Evolutionary conservation across 2,329 filamentous ascomycete species (phyloP), one percentile per base, ranked within the genome.

Genomic region (Dactylellina drechsleri): DNA sequence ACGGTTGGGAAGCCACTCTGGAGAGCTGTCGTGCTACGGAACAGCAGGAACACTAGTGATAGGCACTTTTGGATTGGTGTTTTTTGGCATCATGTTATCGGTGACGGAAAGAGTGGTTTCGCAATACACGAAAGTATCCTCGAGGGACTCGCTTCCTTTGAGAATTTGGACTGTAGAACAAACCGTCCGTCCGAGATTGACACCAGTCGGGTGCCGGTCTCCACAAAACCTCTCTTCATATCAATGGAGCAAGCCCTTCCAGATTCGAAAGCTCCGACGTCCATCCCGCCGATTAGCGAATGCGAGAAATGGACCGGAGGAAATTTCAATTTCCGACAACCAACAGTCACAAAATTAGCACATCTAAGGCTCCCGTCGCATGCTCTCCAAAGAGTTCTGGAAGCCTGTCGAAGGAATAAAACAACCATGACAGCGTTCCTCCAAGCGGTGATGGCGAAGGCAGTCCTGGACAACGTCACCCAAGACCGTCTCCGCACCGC

Each of bases 21-120:
- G 66, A 71, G 66, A 54, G 66, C 66, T 15, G 53, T 71, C 36
- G 66, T 62, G 4, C 43, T 71, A 4, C 58, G 57, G 23, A 57
- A 47, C 28, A 20, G 28, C 5, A 18, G 26, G 16, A 47, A 45
- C 47, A 58, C 13, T 20, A 52, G 49, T 20, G 60, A 56, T 28
- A 40, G 7, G 20, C 59, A 50, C 20, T 71, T 71, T 36, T 20
- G 47, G 41, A 52, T 71, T 10, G 66, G 59, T 8, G 58, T 71
- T 57, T 53, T 71, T 31, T 71, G 66, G 66, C 66, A 71, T 50
- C 66, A 71, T 65, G 50, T 71, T 15, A 71, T 71, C 36, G 66
- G 66, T 7, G 66, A 71, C 18, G 66, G 66, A 8, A 58, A 59
- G 36, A 71, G 66, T 20, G 66, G 66, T 1, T 41, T 64, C 36